phyloP scores from a whole-genome alignment of 768 basidiomycete genomes.

The Mycena galopus region DNA sequence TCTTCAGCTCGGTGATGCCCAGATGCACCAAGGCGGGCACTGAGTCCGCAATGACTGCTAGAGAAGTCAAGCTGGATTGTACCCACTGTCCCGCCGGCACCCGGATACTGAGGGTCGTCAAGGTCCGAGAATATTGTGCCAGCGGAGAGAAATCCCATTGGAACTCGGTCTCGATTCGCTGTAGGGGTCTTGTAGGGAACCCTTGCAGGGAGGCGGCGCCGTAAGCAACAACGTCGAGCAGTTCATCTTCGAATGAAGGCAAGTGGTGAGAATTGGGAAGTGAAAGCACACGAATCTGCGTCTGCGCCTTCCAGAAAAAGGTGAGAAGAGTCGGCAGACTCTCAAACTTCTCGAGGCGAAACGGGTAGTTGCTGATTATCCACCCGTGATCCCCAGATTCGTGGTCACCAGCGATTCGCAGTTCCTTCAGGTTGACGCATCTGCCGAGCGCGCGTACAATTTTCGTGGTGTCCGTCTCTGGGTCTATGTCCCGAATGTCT shows the following conservation, averaged over 20 bases:
- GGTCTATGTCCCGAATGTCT: neutral
- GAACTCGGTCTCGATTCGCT: neutral
- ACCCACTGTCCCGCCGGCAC: neutral
- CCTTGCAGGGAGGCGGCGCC: neutral
- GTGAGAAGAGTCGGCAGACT: neutral
- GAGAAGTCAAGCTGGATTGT: neutral
- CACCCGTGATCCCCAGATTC: neutral
- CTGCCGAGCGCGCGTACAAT: neutral
- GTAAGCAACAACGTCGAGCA: slow-evolving; percentile 7
- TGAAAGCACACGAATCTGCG: slow-evolving; percentile 10
- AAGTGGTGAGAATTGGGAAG: neutral
- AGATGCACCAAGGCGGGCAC: slow-evolving; percentile 7
- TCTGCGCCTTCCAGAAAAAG: slow-evolving; percentile 9
- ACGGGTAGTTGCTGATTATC: slow-evolving; percentile 5
- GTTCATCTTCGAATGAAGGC: neutral
- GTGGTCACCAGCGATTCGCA: neutral
- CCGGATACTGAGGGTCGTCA: slow-evolving; percentile 11
- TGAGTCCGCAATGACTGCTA: neutral
- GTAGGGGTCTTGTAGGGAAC: neutral
- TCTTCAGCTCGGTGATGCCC: neutral
- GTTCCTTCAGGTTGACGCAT: slow-evolving; percentile 21
- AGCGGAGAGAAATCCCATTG: neutral
- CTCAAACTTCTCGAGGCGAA: neutral
- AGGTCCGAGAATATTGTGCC: neutral
- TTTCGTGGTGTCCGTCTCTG: neutral